phyloP scores from a whole-genome alignment of 2,329 filamentous ascomycete genomes.

The Dactylellina parvicollis region DNA sequence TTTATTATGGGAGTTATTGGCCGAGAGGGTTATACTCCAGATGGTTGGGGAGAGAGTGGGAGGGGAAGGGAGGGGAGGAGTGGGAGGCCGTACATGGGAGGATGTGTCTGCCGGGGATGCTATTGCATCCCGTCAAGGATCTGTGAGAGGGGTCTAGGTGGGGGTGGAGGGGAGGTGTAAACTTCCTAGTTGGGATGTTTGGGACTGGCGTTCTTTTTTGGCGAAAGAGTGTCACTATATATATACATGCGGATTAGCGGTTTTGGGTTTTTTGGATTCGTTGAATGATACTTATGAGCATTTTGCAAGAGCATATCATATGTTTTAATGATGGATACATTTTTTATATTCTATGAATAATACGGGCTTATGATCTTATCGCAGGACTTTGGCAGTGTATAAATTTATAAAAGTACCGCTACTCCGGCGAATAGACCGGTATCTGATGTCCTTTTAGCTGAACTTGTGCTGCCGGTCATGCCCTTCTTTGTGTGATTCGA shows the following conservation, averaged over 20 bases:
- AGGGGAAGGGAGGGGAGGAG: constrained; percentile 71
- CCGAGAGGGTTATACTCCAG: constrained; percentile 81
- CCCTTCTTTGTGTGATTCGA: too few species aligned
- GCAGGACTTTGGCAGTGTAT: not conserved
- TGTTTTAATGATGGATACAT: not conserved
- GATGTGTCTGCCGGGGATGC: constrained; percentile 90
- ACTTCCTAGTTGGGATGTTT: not conserved
- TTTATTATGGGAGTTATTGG: constrained; percentile 91
- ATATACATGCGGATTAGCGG: not conserved
- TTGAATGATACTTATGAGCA: not conserved
- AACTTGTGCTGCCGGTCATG: too few species aligned
- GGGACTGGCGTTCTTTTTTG: not conserved
- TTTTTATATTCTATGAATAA: not conserved
- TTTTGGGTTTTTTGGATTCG: not conserved
- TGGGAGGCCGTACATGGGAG: constrained; percentile 66
- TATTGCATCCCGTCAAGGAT: constrained; percentile 87
- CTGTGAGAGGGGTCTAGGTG: not conserved
- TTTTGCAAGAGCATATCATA: not conserved
- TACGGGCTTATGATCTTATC: not conserved
- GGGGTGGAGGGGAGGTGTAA: not conserved
- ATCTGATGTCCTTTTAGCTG: too few species aligned
- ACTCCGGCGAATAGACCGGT: too few species aligned
- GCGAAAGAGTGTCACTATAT: too few species aligned
- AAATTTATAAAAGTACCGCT: not conserved
- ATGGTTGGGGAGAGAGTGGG: constrained; percentile 74